Conservation (phyloP, 345 rosid genomes). For the Atalantia buxifolia region DNA sequence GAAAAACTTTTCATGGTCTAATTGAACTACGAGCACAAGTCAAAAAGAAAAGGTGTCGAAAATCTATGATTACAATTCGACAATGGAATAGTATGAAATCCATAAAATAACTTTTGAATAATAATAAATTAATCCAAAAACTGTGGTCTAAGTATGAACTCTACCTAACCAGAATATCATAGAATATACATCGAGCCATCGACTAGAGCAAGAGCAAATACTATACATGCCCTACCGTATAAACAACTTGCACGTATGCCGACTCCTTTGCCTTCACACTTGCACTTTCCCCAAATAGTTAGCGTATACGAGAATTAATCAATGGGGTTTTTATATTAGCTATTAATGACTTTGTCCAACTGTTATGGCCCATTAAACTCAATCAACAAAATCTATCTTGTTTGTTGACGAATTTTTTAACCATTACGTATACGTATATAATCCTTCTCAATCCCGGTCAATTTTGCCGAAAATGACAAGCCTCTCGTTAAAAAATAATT, state of each 20-base stretch:
- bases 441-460: no score
- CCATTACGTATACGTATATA: no score
- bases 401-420: neutral
- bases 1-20: no score
- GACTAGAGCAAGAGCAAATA: no score
- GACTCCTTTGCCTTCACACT: no score
- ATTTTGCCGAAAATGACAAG: neutral
- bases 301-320: neutral
- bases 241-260: no score
- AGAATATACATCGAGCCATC: neutral
- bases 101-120: no score
- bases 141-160: neutral
- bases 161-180: neutral
- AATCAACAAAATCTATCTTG: neutral
- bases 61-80: no score
- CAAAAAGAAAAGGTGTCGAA: neutral
- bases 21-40: neutral
- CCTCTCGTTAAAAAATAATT: no score
- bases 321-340: neutral
- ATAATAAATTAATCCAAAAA: neutral
- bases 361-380: neutral
- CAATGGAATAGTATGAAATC: no score
- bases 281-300: neutral
- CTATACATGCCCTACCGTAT: no score
- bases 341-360: neutral